Evolutionary conservation across 192 early-diverging fungal species (phyloP).

Genomic region (Entrophospora sp.): DNA sequence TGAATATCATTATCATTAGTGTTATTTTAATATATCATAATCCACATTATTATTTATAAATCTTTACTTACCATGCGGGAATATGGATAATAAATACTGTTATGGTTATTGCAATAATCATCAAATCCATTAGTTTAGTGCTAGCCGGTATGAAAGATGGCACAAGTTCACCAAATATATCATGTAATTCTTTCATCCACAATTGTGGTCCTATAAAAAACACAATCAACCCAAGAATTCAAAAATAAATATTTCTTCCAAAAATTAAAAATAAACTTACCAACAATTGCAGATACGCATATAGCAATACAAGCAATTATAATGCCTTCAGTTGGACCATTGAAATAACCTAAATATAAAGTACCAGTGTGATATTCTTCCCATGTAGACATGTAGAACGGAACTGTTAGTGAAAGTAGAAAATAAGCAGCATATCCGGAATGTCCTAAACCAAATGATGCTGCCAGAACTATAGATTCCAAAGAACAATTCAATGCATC

Average conservation of each 20-base stretch:
- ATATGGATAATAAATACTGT: slow-evolving; percentile 44
- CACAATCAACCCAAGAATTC: too few relatives aligned
- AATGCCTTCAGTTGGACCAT: slow-evolving; percentile 82
- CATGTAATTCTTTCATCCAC: slow-evolving; percentile 25
- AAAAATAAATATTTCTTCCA: too few relatives aligned
- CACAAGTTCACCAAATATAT: not conserved
- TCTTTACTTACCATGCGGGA: slow-evolving; percentile 38
- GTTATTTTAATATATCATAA: not conserved
- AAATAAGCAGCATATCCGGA: slow-evolving; percentile 51
- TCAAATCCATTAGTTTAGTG: slow-evolving; percentile 31
- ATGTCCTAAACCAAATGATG: slow-evolving; percentile 66
- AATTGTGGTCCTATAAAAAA: slow-evolving; percentile 28
- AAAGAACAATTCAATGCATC: slow-evolving; percentile 82
- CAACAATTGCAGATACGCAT: slow-evolving; percentile 62
- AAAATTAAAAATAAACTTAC: slow-evolving; percentile 21
- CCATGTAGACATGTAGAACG: slow-evolving; percentile 84
- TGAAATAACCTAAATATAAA: slow-evolving; percentile 74
- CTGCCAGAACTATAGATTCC: slow-evolving; percentile 61
- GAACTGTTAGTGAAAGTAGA: slow-evolving; percentile 55
- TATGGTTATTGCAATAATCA: slow-evolving; percentile 34
- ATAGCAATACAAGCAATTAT: slow-evolving; percentile 56
- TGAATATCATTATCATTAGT: too few relatives aligned
- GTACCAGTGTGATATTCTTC: slow-evolving; percentile 86
- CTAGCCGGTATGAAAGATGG: slow-evolving; percentile 28
- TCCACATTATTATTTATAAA: not conserved